Evolutionary conservation across 2,329 filamentous ascomycete species (phyloP).

Genomic region (Ophiosphaerella herpotricha): DNA sequence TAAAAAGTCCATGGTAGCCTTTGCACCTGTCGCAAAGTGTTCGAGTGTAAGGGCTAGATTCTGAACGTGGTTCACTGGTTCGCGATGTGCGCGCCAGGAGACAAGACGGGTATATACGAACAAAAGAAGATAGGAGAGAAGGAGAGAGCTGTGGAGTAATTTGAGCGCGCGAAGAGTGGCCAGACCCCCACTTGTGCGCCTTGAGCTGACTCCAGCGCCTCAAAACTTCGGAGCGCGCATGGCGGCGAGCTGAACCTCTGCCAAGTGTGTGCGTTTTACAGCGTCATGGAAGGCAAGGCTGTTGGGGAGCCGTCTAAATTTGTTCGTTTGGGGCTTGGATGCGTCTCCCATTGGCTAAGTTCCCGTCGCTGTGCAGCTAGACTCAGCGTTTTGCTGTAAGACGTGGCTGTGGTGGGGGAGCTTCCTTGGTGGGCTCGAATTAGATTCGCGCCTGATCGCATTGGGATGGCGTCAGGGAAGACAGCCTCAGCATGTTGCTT

Average conservation of each 20-base stretch:
- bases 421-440: constrained; percentile 6
- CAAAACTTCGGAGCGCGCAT: constrained; percentile 4
- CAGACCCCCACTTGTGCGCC: constrained; percentile 4
- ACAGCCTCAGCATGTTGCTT: not conserved
- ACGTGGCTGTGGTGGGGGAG: constrained; percentile 15
- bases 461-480: constrained; percentile 2
- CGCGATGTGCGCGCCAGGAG: not conserved
- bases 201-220: constrained; percentile 8
- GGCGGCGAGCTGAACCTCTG: constrained; percentile 11
- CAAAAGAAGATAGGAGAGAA: not conserved
- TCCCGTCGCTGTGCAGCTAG: not conserved
- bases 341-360: constrained; percentile 2
- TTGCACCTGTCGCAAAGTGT: not conserved
- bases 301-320: not conserved
- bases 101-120: not conserved
- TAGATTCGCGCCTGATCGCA: constrained; percentile 13
- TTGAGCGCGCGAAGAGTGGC: not conserved
- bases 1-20: constrained; percentile 1
- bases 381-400: not conserved
- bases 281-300: not conserved
- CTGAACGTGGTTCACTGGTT: not conserved
- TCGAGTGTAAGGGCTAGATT: not conserved
- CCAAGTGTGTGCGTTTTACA: not conserved
- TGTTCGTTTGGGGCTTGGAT: not conserved
- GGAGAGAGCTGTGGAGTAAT: not conserved